These are phyloP conservation scores for Tolypocladium endophyticum DNA, from an alignment of 2,329 filamentous ascomycete species.

Conservation along the genomic window DNA sequence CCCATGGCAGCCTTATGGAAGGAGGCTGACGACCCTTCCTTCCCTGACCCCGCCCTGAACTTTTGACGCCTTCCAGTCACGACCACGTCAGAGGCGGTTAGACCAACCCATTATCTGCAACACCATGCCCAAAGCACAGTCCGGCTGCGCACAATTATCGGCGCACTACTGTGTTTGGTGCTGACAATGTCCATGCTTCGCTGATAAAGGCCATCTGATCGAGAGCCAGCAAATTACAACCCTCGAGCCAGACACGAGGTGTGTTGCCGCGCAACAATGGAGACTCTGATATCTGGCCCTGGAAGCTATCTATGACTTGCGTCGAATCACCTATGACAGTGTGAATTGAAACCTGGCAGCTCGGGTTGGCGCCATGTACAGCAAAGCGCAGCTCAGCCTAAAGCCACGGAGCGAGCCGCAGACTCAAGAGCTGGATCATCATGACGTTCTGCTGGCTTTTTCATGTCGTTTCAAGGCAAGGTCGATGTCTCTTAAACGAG, in stretches of 20 bases:
- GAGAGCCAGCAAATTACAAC: neutral
- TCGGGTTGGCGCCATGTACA: neutral
- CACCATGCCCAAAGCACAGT: neutral
- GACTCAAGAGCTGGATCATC: neutral
- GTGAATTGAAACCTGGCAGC: neutral
- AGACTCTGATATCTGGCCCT: neutral
- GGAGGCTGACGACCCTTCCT: neutral
- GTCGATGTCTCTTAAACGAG: neutral
- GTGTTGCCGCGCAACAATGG: neutral
- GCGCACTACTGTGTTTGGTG: neutral
- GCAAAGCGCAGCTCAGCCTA: neutral
- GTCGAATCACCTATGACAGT: neutral
- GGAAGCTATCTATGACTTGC: neutral
- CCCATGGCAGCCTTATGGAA: neutral
- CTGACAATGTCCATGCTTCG: neutral
- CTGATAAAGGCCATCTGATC: neutral
- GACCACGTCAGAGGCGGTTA: neutral
- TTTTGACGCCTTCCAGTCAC: neutral
- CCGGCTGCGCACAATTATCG: neutral
- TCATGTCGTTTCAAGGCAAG: neutral
- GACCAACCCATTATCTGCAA: neutral
- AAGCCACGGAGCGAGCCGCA: neutral
- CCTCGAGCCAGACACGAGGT: neutral
- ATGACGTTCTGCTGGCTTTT: neutral
- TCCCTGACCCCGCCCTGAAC: neutral